Conservation (phyloP, 768 basidiomycete species). For the Lactifluus subvellereus region DNA sequence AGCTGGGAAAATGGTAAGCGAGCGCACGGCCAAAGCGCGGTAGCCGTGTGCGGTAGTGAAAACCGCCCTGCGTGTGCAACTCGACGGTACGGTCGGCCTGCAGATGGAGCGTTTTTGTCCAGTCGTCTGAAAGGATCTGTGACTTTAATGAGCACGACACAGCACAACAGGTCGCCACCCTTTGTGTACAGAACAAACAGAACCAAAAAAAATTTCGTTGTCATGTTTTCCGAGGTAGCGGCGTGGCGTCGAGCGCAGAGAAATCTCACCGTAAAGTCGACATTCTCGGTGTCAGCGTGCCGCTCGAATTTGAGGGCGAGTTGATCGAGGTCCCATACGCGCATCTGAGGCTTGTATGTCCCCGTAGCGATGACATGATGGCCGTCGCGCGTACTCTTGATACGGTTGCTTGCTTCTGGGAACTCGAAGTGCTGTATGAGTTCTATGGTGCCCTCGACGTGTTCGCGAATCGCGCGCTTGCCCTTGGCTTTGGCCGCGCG, state of each 20-base stretch:
- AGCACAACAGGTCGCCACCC: background rate
- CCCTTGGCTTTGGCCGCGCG: constrained; percentile 59
- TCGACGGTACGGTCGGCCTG: constrained; percentile 95
- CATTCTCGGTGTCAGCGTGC: constrained; percentile 93
- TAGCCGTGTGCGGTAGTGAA: constrained; percentile 90
- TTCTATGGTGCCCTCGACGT: constrained; percentile 79
- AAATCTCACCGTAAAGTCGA: constrained; percentile 93
- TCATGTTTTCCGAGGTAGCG: background rate
- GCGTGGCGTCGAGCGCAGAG: constrained; percentile 1
- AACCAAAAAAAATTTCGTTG: background rate
- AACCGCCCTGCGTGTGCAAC: constrained; percentile 88
- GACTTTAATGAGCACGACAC: background rate
- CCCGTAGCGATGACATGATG: constrained; percentile 92
- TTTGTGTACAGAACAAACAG: background rate
- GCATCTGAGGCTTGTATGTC: constrained; percentile 95
- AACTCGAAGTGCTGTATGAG: constrained; percentile 96
- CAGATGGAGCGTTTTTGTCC: constrained; percentile 97
- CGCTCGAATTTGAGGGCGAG: constrained; percentile 93
- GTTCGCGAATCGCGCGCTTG: constrained; percentile 58
- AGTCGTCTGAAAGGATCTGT: constrained; percentile 93
- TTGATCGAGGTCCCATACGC: constrained; percentile 92
- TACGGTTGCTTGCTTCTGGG: constrained; percentile 88
- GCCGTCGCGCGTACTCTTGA: constrained; percentile 89
- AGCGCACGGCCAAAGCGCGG: constrained; percentile 90
- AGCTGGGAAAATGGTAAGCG: constrained; percentile 91